phyloP scores from a whole-genome alignment of 768 basidiomycete species.

The Tremella fuciformis region DNA sequence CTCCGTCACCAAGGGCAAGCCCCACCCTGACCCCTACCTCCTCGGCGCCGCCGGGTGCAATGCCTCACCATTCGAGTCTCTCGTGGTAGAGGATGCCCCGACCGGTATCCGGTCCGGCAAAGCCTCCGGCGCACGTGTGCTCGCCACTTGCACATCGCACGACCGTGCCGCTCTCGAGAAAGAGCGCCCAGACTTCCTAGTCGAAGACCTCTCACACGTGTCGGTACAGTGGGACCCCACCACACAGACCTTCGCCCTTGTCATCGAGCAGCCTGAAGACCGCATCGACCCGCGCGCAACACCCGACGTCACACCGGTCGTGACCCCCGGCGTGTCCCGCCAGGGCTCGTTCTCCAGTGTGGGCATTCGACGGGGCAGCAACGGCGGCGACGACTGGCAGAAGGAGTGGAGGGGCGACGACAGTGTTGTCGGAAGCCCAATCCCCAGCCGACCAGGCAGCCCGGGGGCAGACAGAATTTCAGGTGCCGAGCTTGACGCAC shows the following conservation, averaged over 20 bases:
- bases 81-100: constrained; percentile 80
- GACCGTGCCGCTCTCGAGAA: constrained; percentile 59
- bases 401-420: constrained; percentile 37
- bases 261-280: constrained; percentile 51
- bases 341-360: constrained; percentile 42
- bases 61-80: constrained; percentile 61
- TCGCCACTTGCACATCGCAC: constrained; percentile 83
- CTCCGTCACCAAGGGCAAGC: constrained; percentile 74
- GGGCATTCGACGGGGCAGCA: constrained; percentile 23
- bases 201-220: constrained; percentile 59
- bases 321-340: constrained; percentile 48
- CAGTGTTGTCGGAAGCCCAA: constrained; percentile 47
- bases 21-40: constrained; percentile 80
- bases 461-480: constrained; percentile 25
- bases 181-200: constrained; percentile 64
- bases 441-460: constrained; percentile 34
- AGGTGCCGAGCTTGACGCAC: constrained; percentile 19
- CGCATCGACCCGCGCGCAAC: constrained; percentile 43
- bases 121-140: constrained; percentile 70
- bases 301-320: constrained; percentile 49
- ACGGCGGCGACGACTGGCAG: constrained; percentile 46
- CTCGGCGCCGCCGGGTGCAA: constrained; percentile 64
- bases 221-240: constrained; percentile 45
- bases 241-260: constrained; percentile 41
- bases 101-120: constrained; percentile 73